A percentile compares a stretch with the other conserved stretches of the same genome.
These are phyloP conservation scores for Backusella psychrophila DNA, from an alignment of 192 early-diverging fungal species.

Conservation along the genomic window DNA sequence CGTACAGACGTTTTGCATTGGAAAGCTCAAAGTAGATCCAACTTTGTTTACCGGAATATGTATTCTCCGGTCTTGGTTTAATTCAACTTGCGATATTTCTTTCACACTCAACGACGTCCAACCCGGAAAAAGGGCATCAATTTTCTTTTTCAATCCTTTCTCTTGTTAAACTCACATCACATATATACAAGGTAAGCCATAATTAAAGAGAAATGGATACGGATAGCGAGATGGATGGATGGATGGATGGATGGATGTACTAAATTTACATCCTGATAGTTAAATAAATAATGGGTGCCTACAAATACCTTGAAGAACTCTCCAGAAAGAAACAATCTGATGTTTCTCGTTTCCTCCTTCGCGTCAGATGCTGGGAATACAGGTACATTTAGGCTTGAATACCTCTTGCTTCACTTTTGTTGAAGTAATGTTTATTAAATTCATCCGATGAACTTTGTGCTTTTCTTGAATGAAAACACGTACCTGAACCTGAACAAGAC, in stretches of 20 bases:
- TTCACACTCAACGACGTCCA: too few relatives aligned
- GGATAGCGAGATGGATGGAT: constrained; percentile 11
- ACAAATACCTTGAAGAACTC: constrained; percentile 94
- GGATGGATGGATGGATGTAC: constrained; percentile 15
- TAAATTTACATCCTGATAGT: neutral
- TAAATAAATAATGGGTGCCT: constrained; percentile 42
- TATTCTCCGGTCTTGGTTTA: too few relatives aligned
- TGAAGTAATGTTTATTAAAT: constrained; percentile 20
- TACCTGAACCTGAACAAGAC: neutral
- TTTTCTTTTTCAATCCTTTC: neutral
- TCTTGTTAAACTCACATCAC: neutral
- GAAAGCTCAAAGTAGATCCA: too few relatives aligned
- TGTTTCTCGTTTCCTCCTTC: constrained; percentile 97
- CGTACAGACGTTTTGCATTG: too few relatives aligned
- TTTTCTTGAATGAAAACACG: neutral
- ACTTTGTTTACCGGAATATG: too few relatives aligned
- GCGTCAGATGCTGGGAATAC: constrained; percentile 98
- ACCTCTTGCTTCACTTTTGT: constrained; percentile 38
- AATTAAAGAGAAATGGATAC: constrained; percentile 6
- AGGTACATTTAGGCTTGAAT: constrained; percentile 52
- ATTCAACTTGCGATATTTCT: too few relatives aligned
- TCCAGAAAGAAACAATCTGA: constrained; percentile 99
- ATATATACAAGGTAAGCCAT: neutral
- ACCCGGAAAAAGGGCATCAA: too few relatives aligned
- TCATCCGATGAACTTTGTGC: constrained; percentile 15